Base-by-base conservation (phyloP, 306 rosid species). In the Rubus idaeus region DNA sequence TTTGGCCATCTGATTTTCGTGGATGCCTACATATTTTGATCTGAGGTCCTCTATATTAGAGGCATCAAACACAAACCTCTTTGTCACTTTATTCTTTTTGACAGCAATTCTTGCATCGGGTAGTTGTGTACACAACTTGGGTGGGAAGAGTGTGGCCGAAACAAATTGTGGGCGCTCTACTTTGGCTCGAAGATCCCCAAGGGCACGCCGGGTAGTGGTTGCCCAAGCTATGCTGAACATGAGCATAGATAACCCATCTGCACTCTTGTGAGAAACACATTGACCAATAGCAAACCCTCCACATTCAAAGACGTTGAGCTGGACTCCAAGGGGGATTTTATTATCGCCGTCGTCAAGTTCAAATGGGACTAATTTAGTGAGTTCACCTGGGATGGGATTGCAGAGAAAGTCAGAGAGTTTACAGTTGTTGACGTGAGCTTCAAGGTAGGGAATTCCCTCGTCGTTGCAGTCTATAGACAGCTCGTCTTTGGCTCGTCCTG, bases 91-190 rank as follows among this genome's bases (percentile, higher is more conserved):
- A 14, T 58, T 20, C n/a, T n/a, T 74, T 68, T 37, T 44, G 75
- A 45, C 4, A 2, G 68, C 75, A 8, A 41, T 8, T 3, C 62
- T 16, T 3, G 86, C 57, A 46, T 79, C 83, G n/a, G 30, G 30
- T 26, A 26, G 30, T 26, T 55, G 78, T 20, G 79, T 72, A 3
- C 35, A 53, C 18, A 75, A 44, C 69, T 63, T 87, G 0, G 84
- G 84, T 0, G 93, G 93, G 62, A 90, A 90, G 13, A 87, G 75
- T 14, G 72, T 63, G 0, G 81, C 81, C 5, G 85, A 80, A 10
- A 66, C 69, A 41, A 84, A 81, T 7, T 77, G 66, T 5, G 90
- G 85, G 20, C 35, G 53, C 10, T 37, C n/a, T 18, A 52, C 18
- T 37, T 18, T 7, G 35, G 68, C 17, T 13, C 12, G 3, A 4